A percentile compares a stretch with the other conserved stretches of the same genome.
Evolutionary conservation across 2,329 filamentous ascomycete species (phyloP).

Genomic region (Fusarium praegraminearum): DNA sequence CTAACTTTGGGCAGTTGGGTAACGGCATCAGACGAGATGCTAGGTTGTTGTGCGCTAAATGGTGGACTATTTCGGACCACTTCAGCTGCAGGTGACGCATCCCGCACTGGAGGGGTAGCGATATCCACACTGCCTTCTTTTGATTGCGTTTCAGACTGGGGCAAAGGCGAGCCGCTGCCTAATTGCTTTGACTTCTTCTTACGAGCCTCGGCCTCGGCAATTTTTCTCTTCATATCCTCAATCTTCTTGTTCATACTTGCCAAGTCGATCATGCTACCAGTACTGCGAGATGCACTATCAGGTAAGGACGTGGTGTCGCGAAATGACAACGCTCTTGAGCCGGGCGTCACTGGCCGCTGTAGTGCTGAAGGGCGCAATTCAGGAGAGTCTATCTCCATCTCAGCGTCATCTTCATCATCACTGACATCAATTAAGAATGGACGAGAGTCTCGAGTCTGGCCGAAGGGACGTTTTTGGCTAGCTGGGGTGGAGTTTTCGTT

Average conservation of each 20-base stretch:
- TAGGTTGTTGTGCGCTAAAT: slow-evolving; percentile 18
- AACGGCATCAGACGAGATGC: slow-evolving; percentile 5
- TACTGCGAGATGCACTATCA: slow-evolving; percentile 53
- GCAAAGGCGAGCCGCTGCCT: slow-evolving; percentile 49
- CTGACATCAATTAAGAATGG: slow-evolving; percentile 87
- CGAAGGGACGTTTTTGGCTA: slow-evolving; percentile 70
- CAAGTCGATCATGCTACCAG: slow-evolving; percentile 57
- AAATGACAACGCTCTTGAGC: slow-evolving; percentile 55
- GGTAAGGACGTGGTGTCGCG: slow-evolving; percentile 61
- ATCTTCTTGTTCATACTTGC: slow-evolving; percentile 68
- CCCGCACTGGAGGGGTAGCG: slow-evolving; percentile 4
- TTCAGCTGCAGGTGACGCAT: not conserved
- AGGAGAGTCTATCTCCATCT: slow-evolving; percentile 74
- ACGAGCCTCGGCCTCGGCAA: slow-evolving; percentile 69
- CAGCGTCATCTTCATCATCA: slow-evolving; percentile 75
- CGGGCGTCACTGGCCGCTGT: slow-evolving; percentile 49
- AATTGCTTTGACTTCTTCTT: slow-evolving; percentile 60
- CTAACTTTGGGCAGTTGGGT: slow-evolving; percentile 35
- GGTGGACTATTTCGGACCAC: slow-evolving; percentile 6
- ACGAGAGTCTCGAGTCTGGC: slow-evolving; percentile 68
- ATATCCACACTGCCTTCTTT: slow-evolving; percentile 46
- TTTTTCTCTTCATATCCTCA: slow-evolving; percentile 69
- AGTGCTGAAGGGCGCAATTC: slow-evolving; percentile 56
- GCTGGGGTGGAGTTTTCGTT: slow-evolving; percentile 64
- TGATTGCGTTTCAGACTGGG: slow-evolving; percentile 44